Evolutionary conservation across 1,139 yeast species (phyloP), one percentile per base, ranked within the genome.

Genomic region (Suhomyces bolitotheri): DNA sequence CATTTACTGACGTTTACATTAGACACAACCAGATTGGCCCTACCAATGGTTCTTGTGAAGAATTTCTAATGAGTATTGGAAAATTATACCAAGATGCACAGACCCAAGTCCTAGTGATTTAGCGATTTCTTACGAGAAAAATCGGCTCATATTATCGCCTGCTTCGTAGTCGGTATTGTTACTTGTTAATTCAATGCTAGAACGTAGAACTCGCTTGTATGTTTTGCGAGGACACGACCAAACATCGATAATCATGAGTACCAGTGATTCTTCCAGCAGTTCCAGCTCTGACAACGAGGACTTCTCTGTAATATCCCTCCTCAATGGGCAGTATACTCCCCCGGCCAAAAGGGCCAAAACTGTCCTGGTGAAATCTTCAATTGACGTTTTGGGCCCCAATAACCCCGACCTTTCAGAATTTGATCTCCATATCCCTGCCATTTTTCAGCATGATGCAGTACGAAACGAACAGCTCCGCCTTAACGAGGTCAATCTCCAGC

Each of bases 401-500:
- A 21, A 27, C 5, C 30, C 37, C 2, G 38, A 35, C 19, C 27
- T 31, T 8, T 54, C 51, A 16, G 56, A 51, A 11, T 52, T 58
- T 34, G 45, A 47, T 8, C 31, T 58, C 14, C 37, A 37, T 10
- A 34, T 64, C 15, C 67, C 67, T 2, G 25, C 53, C 22, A 47
- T 63, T 2, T 63, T 64, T 35, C 48, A 47, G 27, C 47, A 47
- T 7, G 60, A 58, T 28, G 69, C 62, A 12, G 47, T 45, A 17
- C 46, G 44, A 27, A 59, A 63, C 38, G 54, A 50, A 19, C 43
- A 47, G 34, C 39, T 62, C 10, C 44, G 49, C 16, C 39, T 40
- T 19, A 44, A 44, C 15, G 50, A 51, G 31, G 29, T 34, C 4
- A 37, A 52, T 29, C 49, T 62, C 7, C 45, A 51, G 8, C 33